Evolutionary conservation across 2,329 filamentous ascomycete genomes (phyloP).

Genomic region (Cladophialophora carrionii): DNA sequence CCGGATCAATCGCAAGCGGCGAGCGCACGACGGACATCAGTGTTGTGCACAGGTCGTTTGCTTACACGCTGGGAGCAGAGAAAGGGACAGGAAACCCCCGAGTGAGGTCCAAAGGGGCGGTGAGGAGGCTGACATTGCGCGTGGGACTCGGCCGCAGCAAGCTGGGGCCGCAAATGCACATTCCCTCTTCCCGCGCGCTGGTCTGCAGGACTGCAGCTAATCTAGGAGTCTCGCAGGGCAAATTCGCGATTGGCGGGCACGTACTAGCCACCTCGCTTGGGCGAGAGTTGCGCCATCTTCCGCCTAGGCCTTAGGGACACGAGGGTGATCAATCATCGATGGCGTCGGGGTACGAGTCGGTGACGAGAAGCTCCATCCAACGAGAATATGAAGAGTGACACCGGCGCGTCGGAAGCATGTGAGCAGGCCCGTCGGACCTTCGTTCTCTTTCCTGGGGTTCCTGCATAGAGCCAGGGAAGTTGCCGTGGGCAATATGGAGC

Average conservation of each 20-base stretch:
- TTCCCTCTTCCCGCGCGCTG: slow-evolving; percentile 27
- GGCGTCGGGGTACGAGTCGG: slow-evolving; percentile 4
- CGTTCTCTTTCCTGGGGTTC: neutral
- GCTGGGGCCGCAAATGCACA: slow-evolving; percentile 9
- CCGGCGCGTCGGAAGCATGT: neutral
- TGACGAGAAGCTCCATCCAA: slow-evolving; percentile 4
- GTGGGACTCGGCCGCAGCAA: slow-evolving; percentile 3
- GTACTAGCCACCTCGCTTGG: slow-evolving; percentile 12
- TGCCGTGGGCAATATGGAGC: neutral
- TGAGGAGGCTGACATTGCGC: slow-evolving; percentile 29
- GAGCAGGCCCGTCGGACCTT: slow-evolving; percentile 1
- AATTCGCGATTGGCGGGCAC: slow-evolving; percentile 14
- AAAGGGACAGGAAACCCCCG: neutral
- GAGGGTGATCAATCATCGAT: slow-evolving; percentile 3
- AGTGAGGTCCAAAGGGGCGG: slow-evolving; percentile 33
- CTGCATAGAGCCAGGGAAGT: slow-evolving; percentile 10
- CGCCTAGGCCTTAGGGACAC: slow-evolving; percentile 4
- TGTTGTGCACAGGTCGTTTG: neutral
- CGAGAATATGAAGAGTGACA: neutral
- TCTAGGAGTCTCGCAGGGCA: neutral
- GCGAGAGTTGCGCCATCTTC: slow-evolving; percentile 16
- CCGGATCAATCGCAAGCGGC: neutral
- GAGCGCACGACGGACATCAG: neutral
- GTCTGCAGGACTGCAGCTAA: slow-evolving; percentile 17
- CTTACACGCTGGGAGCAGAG: slow-evolving; percentile 4